Conservation (phyloP, 768 basidiomycete genomes). For the Trametopsis cervina region DNA sequence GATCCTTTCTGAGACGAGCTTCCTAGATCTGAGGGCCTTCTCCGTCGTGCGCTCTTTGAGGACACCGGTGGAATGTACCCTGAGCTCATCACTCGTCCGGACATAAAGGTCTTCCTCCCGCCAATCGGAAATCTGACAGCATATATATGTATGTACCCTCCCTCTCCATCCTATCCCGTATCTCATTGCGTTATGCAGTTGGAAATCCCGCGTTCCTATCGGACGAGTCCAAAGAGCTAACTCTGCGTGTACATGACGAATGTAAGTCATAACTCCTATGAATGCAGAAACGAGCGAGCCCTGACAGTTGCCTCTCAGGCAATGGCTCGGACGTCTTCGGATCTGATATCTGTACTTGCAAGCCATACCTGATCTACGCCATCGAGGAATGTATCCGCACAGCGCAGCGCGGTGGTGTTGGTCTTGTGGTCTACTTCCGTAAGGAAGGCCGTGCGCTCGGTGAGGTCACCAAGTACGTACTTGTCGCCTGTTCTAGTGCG, state of each 20-base stretch:
- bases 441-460: conserved; percentile 88
- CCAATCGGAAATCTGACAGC: conserved; percentile 90
- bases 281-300: background rate
- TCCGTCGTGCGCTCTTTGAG: conserved; percentile 91
- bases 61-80: conserved; percentile 97
- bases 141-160: conserved; percentile 74
- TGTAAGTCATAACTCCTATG: conserved; percentile 38
- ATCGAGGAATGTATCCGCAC: conserved; percentile 89
- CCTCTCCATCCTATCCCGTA: background rate
- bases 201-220: conserved; percentile 76
- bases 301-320: conserved; percentile 32
- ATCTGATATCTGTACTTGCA: conserved; percentile 88
- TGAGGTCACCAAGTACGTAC: conserved; percentile 79
- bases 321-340: conserved; percentile 97
- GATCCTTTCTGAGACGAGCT: background rate
- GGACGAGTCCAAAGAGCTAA: conserved; percentile 74
- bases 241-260: conserved; percentile 89
- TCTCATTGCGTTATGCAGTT: conserved; percentile 35
- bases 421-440: conserved; percentile 89
- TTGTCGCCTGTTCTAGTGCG: too few relatives aligned
- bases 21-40: conserved; percentile 66
- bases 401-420: conserved; percentile 82
- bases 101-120: conserved; percentile 93
- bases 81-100: conserved; percentile 90
- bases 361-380: conserved; percentile 87